Evolutionary conservation across 2,329 filamentous ascomycete genomes (phyloP).

Genomic region (Hansfordia pulvinata): DNA sequence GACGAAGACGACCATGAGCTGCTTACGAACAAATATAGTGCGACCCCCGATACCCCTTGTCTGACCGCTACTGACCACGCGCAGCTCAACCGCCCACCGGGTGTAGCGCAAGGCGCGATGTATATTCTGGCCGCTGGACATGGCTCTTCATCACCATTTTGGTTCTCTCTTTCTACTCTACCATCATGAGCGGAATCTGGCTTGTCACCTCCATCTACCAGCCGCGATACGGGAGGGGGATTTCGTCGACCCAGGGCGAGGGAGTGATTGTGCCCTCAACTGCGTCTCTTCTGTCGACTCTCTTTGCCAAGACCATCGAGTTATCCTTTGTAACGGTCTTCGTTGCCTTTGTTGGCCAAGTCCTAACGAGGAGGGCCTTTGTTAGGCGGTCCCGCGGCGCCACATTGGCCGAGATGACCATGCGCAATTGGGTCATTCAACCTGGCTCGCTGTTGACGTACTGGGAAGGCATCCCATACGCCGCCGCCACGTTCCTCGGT

Average conservation of each 20-base stretch:
- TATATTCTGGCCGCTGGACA: slow-evolving; percentile 14
- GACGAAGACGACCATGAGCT: slow-evolving; percentile 8
- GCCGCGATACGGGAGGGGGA: slow-evolving; percentile 45
- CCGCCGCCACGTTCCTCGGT: slow-evolving; percentile 50
- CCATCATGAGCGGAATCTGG: slow-evolving; percentile 51
- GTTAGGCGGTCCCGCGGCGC: slow-evolving; percentile 47
- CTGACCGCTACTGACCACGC: slow-evolving; percentile 7
- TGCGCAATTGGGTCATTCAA: slow-evolving; percentile 63
- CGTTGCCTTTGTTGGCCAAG: slow-evolving; percentile 61
- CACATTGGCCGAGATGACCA: slow-evolving; percentile 63
- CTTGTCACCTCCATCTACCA: slow-evolving; percentile 46
- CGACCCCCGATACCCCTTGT: neutral
- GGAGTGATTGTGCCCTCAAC: slow-evolving; percentile 40
- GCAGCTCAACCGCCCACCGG: slow-evolving; percentile 14
- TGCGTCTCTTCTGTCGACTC: slow-evolving; percentile 52
- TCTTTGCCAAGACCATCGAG: slow-evolving; percentile 66
- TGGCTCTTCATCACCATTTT: slow-evolving; percentile 37
- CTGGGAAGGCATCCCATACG: slow-evolving; percentile 49
- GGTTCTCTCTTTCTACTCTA: slow-evolving; percentile 45
- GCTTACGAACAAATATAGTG: slow-evolving; percentile 10
- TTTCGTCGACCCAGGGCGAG: slow-evolving; percentile 36
- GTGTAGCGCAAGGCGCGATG: too few relatives aligned
- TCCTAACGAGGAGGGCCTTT: slow-evolving; percentile 56
- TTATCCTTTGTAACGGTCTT: slow-evolving; percentile 67
- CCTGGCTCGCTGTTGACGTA: slow-evolving; percentile 62